Percentiles rank a stretch among this genome's conserved stretches.
Evolutionary conservation across 2,329 filamentous ascomycete genomes (phyloP).

Genomic region (Ophiostoma tasmaniense): DNA sequence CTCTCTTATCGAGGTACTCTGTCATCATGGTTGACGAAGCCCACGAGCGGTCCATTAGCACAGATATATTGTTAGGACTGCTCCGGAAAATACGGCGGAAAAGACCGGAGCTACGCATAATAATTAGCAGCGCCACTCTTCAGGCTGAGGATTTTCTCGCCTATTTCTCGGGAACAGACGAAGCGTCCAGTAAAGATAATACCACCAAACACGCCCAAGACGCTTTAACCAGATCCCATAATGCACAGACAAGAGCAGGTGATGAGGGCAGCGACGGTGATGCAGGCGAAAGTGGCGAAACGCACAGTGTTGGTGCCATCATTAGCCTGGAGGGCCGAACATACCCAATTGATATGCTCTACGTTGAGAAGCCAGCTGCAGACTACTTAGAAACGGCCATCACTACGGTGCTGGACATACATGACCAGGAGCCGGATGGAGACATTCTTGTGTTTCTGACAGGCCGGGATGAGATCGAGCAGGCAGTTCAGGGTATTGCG

Average conservation of each 20-base stretch:
- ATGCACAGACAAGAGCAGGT: constrained; percentile 7
- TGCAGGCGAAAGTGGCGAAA: constrained; percentile 27
- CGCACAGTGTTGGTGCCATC: constrained; percentile 45
- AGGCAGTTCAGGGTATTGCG: constrained; percentile 66
- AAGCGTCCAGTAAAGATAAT: constrained; percentile 23
- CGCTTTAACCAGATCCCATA: neutral
- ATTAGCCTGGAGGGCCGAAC: constrained; percentile 80
- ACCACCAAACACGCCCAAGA: neutral
- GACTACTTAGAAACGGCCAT: constrained; percentile 81
- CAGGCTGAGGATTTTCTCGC: constrained; percentile 78
- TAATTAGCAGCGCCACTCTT: constrained; percentile 88
- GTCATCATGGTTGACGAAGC: constrained; percentile 98
- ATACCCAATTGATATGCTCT: constrained; percentile 81
- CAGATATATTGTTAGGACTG: constrained; percentile 80
- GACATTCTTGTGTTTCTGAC: constrained; percentile 90
- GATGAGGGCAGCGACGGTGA: constrained; percentile 12
- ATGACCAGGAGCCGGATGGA: constrained; percentile 68
- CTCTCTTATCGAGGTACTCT: constrained; percentile 80
- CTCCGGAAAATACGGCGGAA: constrained; percentile 82
- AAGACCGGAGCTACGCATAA: constrained; percentile 72
- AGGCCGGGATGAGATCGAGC: constrained; percentile 86
- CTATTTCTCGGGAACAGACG: constrained; percentile 56
- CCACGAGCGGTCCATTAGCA: constrained; percentile 86
- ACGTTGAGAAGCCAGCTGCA: constrained; percentile 67
- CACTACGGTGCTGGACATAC: constrained; percentile 79